Base-by-base conservation (phyloP, 495 filamentous ascomycete species). In the Diplogelasinospora grovesii region DNA sequence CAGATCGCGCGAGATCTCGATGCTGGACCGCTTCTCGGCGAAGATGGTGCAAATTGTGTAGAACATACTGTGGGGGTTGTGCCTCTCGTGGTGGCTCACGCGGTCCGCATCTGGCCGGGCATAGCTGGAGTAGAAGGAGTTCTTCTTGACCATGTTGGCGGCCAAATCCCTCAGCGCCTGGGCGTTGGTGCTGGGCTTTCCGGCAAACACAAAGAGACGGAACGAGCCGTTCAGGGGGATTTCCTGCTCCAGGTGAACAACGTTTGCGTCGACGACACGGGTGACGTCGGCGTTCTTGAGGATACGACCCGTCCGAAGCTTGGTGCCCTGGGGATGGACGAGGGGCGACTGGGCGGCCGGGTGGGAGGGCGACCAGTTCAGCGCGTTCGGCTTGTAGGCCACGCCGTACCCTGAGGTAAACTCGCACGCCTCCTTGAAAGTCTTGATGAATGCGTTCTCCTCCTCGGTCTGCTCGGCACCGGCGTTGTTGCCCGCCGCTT, bases 161-260 rank as follows among this genome's bases (percentile, higher is more conserved):
- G 81, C 80, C 28, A 93, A 69, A 57, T 89, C 85, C 13, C 66
- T 49, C 23, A 93, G 64, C 3, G 87, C 85, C 39, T 65, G 68
- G 41, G 65, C 60, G 13, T 77, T 82, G 36, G 64, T 61, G 8
- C 60, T 48, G 40, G 81, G 83, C 22, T 73, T 74, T 43, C 88
- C 88, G 28, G 77, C 85, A 52, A 93, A 92, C 46, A 95, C 55
- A 53, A 85, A 93, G 52, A 95, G 73, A 22, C 86, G 77, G 74
- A 88, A 94, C 8, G 87, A 79, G 40, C 88, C 87, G 61, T 93
- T 93, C 36, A 86, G 69, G 0, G 88, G 88, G 36, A 94, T 71
- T 45, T 89, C 85, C 61, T 95, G 87, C 63, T 94, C 88, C 26
- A 94, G 65, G 49, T 92, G 83, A 10, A 90, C 85, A 18, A 83